Evolutionary conservation across 345 rosid species (phyloP), one percentile per base, ranked within the genome.

Genomic region (Murraya paniculata): DNA sequence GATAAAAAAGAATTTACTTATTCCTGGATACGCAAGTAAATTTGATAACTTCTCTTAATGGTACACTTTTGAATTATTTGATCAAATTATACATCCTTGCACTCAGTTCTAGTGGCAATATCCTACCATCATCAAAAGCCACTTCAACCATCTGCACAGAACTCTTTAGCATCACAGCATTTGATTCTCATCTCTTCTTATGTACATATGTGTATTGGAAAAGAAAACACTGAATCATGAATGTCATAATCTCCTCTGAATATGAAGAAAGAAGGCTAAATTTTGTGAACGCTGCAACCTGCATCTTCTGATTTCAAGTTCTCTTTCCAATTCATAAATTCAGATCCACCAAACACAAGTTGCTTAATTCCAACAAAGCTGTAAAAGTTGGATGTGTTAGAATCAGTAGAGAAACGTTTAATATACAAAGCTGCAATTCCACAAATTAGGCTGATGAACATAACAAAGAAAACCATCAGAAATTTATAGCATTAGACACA

Each of bases 341-440:
- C 91, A 2, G 97, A 85, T 66, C 98, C 97, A 66, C 99, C 99
- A 80, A 95, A 91, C 62, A 85, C 91, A 83, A 95, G 31, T 80
- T 89, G 91, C 90, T 93, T 92, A n/a, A 93, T 90, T 71, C 97
- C 99, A 0, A 91, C 77, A 79, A 83, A 86, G 85, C 99, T 95
- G 93, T 3, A 76, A 71, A 65, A 72, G 28, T 38, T 5, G 66
- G 68, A 24, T 5, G 21, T 50, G 55, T 55, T 9, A 78, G 72
- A 59, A 6, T 71, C 27, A 19, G 50, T 25, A 41, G 58, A 41
- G 58, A 33, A 10, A 2, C 18, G 14, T 73, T 53, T n/a, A 24
- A n/a, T 35, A 73, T 6, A 16, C 57, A 64, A 21, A 53, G 21
- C 39, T 50, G 61, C 48, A 61, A 38, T 35, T 19, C 56, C 71